phyloP scores from a whole-genome alignment of 1,284 basidiomycete genomes.

The Cystobasidium sp. region DNA sequence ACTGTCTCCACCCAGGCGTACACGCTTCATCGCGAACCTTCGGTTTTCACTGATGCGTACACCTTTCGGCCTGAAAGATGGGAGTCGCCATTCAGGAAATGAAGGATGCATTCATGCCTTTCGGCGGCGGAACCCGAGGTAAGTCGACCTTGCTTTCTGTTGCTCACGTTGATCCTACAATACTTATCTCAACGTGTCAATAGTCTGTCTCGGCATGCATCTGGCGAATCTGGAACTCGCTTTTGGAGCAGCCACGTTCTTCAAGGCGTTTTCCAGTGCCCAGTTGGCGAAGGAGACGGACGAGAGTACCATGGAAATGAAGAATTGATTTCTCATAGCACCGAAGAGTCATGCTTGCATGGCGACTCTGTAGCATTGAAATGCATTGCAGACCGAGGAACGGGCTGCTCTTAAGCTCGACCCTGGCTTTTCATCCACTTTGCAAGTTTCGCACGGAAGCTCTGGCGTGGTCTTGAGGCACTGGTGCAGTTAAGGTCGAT shows the following conservation, averaged over 20 bases:
- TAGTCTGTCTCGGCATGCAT: conserved; percentile 29
- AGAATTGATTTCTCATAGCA: conserved; percentile 27
- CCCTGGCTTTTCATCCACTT: too few species aligned
- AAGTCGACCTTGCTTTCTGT: not conserved
- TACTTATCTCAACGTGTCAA: not conserved
- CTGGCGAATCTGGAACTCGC: conserved; percentile 20
- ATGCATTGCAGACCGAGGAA: too few species aligned
- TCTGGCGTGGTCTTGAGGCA: too few species aligned
- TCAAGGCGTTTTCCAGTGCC: conserved; percentile 6
- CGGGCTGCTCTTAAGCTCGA: too few species aligned
- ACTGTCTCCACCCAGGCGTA: conserved; percentile 30
- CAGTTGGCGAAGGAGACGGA: conserved; percentile 3
- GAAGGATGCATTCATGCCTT: conserved; percentile 37
- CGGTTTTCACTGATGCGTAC: conserved; percentile 2
- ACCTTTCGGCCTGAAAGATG: conserved; percentile 16
- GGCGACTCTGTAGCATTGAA: not conserved
- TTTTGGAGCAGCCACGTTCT: conserved; percentile 6
- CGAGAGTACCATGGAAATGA: conserved; percentile 2
- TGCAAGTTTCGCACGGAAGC: too few species aligned
- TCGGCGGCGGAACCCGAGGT: conserved; percentile 24
- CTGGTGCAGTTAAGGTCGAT: too few species aligned
- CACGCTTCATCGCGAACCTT: conserved; percentile 2
- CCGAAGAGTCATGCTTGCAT: conserved; percentile 18
- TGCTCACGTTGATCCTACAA: not conserved
- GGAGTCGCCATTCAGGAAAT: conserved; percentile 11